phyloP scores from a whole-genome alignment of 129 eudicot genomes.

The Apium graveolens region DNA sequence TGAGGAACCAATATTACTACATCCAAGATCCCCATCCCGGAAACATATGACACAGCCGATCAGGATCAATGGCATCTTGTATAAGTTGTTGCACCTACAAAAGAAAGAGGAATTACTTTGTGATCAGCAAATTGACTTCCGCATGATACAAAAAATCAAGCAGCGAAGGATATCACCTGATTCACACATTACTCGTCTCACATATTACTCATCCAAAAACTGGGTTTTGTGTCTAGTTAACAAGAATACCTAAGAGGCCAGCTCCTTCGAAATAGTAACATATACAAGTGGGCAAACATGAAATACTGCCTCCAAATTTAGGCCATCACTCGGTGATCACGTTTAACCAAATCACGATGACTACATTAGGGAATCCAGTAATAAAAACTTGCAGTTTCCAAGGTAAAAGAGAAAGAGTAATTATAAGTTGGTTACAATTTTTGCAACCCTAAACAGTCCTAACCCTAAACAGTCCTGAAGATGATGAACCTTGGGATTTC shows the following conservation, averaged over 20 bases:
- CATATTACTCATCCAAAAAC: neutral
- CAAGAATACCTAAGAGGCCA: neutral
- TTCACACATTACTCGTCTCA: neutral
- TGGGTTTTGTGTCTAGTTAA: neutral
- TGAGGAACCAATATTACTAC: constrained; percentile 15
- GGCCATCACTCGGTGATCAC: neutral
- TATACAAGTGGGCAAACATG: neutral
- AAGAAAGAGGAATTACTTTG: neutral
- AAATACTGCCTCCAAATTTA: neutral
- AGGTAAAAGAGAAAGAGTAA: too few relatives aligned
- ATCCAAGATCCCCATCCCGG: constrained; percentile 98
- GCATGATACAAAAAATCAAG: neutral
- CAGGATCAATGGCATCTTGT: constrained; percentile 91
- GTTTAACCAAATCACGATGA: neutral
- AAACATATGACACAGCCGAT: constrained; percentile 79
- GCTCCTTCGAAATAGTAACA: neutral
- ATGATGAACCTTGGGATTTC: too few relatives aligned
- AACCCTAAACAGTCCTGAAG: too few relatives aligned
- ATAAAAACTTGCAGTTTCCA: neutral
- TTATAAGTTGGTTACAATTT: too few relatives aligned
- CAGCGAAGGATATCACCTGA: neutral
- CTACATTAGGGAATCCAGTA: neutral
- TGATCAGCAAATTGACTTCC: neutral
- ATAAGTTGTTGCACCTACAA: constrained; percentile 86
- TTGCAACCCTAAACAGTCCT: too few relatives aligned